Conservation (phyloP, 306 rosid genomes). For the Prunus davidiana region DNA sequence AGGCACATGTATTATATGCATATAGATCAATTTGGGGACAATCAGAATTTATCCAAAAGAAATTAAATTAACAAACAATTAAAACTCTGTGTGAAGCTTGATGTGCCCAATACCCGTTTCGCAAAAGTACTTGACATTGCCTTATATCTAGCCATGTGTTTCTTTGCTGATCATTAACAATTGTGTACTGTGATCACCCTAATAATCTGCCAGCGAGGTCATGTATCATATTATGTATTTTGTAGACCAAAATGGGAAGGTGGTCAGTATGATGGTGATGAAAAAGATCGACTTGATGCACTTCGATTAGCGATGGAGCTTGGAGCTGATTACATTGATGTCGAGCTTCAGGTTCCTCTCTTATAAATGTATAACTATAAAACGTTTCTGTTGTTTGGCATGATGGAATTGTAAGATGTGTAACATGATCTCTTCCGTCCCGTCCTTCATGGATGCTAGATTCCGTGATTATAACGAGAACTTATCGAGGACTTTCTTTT, state of each 20-base stretch:
- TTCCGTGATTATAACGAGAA: background rate
- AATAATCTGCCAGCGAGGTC: background rate
- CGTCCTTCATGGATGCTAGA: background rate
- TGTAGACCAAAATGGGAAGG: slow-evolving; percentile 87
- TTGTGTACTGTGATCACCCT: background rate
- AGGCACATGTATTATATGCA: background rate
- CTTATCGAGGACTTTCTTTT: background rate
- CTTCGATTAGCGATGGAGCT: slow-evolving; percentile 70
- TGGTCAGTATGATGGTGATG: slow-evolving; percentile 82
- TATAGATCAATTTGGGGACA: background rate
- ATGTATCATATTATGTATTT: slow-evolving; percentile 17
- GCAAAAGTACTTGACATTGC: background rate
- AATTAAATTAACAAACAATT: background rate
- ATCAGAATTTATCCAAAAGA: background rate
- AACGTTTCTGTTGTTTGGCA: slow-evolving; percentile 2
- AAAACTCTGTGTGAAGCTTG: background rate
- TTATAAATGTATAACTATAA: background rate
- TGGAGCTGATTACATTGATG: slow-evolving; percentile 83
- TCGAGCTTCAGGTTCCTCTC: slow-evolving; percentile 74
- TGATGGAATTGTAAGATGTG: background rate
- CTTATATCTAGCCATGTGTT: background rate
- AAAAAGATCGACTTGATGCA: slow-evolving; percentile 56
- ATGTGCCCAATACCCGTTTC: background rate
- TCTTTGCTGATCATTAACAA: background rate
- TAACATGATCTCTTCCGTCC: background rate